Evolutionary conservation across 2,329 filamentous ascomycete genomes (phyloP), one percentile per base, ranked within the genome.

Genomic region (Penicillium fuscoglaucum): DNA sequence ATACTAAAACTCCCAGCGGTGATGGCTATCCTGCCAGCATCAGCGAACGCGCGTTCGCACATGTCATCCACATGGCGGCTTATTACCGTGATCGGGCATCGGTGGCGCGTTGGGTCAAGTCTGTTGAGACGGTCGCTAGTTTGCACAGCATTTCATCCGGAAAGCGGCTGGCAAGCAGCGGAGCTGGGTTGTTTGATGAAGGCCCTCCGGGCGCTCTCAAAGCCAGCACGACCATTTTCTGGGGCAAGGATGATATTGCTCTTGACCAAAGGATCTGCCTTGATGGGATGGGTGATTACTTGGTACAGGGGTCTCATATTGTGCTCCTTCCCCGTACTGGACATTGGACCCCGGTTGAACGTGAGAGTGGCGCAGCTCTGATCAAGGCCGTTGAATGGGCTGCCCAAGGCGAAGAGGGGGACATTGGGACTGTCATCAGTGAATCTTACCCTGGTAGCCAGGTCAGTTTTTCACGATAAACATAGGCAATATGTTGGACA

Each of bases 271-370:
- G 73, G 13, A 70, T 86, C 29, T 79, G 76, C 28, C 68, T 86
- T 28, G 80, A 83, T 52, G 83, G 83, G 0, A 78, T 85, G 26
- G 74, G 74, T 1, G 80, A 83, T 52, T 84, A 82, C 61, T 74
- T 85, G 19, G 72, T 74, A 17, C 73, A 69, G 57, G 74, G 76
- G 24, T 84, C 82, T 55, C 80, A 84, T 64, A 75, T 84, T 4
- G 69, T 83, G 19, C 62, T 80, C 41, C 67, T 86, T 8, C 78
- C 81, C 4, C 68, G 73, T 9, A 78, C 77, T 12, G 83, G 81
- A 0, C 84, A 87, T 69, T 86, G 83, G 76, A 78, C 79, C 15
- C 79, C 82, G 2, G 62, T 82, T 43, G 82, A 85, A 66, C 67
- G 70, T 46, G 71, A 77, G 48, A 78, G 78, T 29, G 70, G 74